A percentile compares a stretch with the other conserved stretches of the same genome.
phyloP scores from a whole-genome alignment of 306 rosid species.

The Cucurbita ficifolia region DNA sequence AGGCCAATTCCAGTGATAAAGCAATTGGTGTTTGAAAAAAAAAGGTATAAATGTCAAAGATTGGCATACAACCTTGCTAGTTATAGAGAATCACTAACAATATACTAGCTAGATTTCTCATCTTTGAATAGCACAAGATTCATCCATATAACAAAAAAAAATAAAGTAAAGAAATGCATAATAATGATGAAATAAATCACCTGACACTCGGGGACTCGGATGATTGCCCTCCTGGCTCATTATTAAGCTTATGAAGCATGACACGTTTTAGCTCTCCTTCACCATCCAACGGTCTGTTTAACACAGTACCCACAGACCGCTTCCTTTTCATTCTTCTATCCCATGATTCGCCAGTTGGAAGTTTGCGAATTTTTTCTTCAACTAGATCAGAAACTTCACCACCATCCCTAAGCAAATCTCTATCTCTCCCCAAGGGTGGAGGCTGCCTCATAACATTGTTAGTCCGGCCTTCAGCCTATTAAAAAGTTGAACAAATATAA shows the following conservation, averaged over 20 bases:
- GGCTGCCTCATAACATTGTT: constrained; percentile 39
- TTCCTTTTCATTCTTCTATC: constrained; percentile 68
- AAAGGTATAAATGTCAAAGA: neutral
- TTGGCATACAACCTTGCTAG: neutral
- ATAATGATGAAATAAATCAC: constrained; percentile 21
- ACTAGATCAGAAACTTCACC: constrained; percentile 48
- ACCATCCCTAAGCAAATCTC: constrained; percentile 41
- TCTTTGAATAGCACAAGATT: neutral
- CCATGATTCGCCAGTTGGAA: constrained; percentile 67
- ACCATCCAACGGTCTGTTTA: constrained; percentile 41
- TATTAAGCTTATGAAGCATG: constrained; percentile 46
- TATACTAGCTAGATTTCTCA: neutral
- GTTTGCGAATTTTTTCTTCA: constrained; percentile 58
- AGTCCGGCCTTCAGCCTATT: constrained; percentile 50
- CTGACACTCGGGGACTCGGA: constrained; percentile 51
- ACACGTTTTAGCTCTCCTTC: constrained; percentile 52
- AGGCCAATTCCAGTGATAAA: neutral
- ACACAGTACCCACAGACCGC: constrained; percentile 47
- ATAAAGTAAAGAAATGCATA: neutral
- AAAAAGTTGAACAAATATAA: constrained; percentile 2
- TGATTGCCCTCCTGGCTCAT: constrained; percentile 36
- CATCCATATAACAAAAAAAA: neutral
- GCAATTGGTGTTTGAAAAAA: neutral
- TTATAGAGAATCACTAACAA: neutral
- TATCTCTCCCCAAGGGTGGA: constrained; percentile 38